Evolutionary conservation across 148 eudicot genomes (phyloP), one percentile per base, ranked within the genome.

Genomic region (Camellia granthamiana): DNA sequence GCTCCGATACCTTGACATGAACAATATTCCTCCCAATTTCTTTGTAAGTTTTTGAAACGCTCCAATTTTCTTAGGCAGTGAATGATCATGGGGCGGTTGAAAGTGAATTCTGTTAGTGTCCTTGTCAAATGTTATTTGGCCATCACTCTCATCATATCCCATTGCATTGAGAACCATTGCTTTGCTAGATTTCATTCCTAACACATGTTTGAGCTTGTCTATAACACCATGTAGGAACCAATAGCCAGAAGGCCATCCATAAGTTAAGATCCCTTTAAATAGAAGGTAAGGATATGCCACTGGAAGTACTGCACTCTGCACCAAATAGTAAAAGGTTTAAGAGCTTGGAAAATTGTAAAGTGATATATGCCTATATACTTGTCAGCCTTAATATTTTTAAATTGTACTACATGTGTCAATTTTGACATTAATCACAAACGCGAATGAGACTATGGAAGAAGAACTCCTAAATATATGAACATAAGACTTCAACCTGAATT

Each of bases 201-300:
- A 13, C 12, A 65, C 23, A 49, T 46, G 77, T 78, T 79, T 81
- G 47, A 81, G 47, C 49, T 71, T 60, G 68, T 84, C 81, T 6
- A 78, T 12, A 12, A 81, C 41, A 52, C 79, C 72, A 56, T 78
- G 77, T 54, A 79, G 65, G 81, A 30, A 30, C 38, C 38, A 30
- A 30, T 30, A 30, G 38, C 38, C 38, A 30, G 38, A 30, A 30
- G 38, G 87, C 77, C 74, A 79, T n/a, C 82, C 79, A 79, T 85
- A 85, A n/a, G 87, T 81, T 55, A 70, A 63, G 10, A 81, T 79
- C 44, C 82, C 84, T 76, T 81, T 81, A 54, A 79, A 85, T 30
- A 79, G 0, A 30, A 30, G 38, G 38, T 30, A 30, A 30, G 38
- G 38, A 30, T 30, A 30, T 30, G 38, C 38, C 38, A 30, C 38